phyloP scores from a whole-genome alignment of 2,329 filamentous ascomycete species.

The Fusarium stilboides region DNA sequence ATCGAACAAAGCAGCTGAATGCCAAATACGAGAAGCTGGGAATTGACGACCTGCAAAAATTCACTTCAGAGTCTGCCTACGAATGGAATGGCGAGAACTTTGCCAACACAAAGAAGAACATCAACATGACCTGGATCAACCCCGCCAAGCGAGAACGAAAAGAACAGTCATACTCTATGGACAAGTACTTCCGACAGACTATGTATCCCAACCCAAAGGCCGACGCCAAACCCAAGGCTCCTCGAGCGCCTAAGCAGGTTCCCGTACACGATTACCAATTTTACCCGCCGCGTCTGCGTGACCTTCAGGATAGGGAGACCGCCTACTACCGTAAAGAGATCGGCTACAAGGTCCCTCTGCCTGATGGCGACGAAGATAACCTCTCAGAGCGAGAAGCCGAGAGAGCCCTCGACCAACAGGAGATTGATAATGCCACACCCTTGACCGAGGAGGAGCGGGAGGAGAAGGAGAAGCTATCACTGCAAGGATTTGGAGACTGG shows the following conservation, averaged over 20 bases:
- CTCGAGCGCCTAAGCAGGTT: slow-evolving; percentile 94
- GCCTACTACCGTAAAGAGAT: slow-evolving; percentile 97
- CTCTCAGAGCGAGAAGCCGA: slow-evolving; percentile 89
- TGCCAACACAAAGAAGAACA: slow-evolving; percentile 90
- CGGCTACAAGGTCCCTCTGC: slow-evolving; percentile 91
- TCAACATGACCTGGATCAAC: slow-evolving; percentile 97
- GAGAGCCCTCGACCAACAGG: slow-evolving; percentile 87
- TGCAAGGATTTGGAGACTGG: slow-evolving; percentile 93
- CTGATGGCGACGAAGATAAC: slow-evolving; percentile 90
- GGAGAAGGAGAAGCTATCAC: slow-evolving; percentile 86
- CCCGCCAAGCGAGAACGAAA: slow-evolving; percentile 98
- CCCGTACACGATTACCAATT: slow-evolving; percentile 97
- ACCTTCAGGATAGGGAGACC: slow-evolving; percentile 96
- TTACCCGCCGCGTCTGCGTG: slow-evolving; percentile 86
- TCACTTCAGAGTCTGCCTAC: slow-evolving; percentile 96
- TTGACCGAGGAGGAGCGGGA: slow-evolving; percentile 91
- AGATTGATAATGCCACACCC: slow-evolving; percentile 92
- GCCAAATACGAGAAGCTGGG: slow-evolving; percentile 97
- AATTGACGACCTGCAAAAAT: slow-evolving; percentile 97
- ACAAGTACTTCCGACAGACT: slow-evolving; percentile 97
- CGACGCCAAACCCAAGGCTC: slow-evolving; percentile 93
- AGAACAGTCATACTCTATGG: slow-evolving; percentile 97
- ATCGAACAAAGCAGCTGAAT: slow-evolving; percentile 90
- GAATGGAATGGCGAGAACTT: slow-evolving; percentile 99
- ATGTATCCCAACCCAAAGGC: slow-evolving; percentile 85